phyloP scores from a whole-genome alignment of 1,284 basidiomycete species.

The Marasmius tenuissimus region DNA sequence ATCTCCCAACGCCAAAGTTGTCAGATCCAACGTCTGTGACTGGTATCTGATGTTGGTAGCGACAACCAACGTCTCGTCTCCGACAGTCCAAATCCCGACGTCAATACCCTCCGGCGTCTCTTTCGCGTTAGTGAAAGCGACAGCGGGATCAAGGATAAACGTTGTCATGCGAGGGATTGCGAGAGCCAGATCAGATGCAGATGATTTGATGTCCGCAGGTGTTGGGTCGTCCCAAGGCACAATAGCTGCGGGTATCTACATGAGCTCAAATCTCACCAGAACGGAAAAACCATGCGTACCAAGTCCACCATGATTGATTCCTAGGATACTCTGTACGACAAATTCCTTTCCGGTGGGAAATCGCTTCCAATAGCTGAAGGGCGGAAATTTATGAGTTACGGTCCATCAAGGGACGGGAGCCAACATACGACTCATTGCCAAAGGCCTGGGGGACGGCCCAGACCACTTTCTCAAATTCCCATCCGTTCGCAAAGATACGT shows the following conservation, averaged over 20 bases:
- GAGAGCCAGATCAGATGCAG: conserved; percentile 52
- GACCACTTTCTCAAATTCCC: conserved; percentile 61
- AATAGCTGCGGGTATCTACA: conserved; percentile 39
- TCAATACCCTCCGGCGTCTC: conserved; percentile 37
- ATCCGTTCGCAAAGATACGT: conserved; percentile 58
- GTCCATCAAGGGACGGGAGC: not conserved
- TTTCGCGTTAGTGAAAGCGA: conserved; percentile 31
- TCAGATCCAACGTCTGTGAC: conserved; percentile 17
- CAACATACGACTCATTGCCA: conserved; percentile 55
- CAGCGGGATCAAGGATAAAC: conserved; percentile 38
- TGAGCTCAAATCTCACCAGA: not conserved
- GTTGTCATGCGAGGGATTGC: conserved; percentile 33
- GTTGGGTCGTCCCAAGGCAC: conserved; percentile 73
- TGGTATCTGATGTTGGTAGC: conserved; percentile 42
- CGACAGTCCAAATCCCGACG: conserved; percentile 43
- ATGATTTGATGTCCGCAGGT: conserved; percentile 54
- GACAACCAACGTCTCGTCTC: conserved; percentile 37
- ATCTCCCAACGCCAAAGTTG: not conserved
- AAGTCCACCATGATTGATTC: conserved; percentile 69
- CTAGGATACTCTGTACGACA: conserved; percentile 60
- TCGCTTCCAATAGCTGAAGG: conserved; percentile 63
- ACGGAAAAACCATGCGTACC: conserved; percentile 29
- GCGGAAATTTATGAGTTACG: not conserved
- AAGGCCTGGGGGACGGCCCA: conserved; percentile 82
- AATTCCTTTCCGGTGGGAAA: conserved; percentile 69